A percentile compares a stretch with the other conserved stretches of the same genome.
Conservation (phyloP, 352 stramenopile genomes). For the Globisporangium viniferum region DNA sequence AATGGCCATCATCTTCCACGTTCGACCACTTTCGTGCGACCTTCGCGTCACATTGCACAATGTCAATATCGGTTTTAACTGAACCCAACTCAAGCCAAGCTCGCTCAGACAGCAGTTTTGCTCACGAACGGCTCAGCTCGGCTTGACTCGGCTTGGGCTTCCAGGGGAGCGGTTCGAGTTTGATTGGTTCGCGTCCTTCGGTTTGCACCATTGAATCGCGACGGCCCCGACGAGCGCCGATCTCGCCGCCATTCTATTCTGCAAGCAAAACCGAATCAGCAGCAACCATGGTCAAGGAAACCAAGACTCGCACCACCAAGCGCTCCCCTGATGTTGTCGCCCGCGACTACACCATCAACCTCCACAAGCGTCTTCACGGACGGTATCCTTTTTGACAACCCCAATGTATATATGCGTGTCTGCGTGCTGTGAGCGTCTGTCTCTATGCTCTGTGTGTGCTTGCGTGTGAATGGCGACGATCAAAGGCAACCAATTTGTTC, state of each 20-base stretch:
- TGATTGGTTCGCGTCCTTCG: constrained; percentile 14
- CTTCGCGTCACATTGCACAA: background rate
- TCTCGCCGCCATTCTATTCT: constrained; percentile 8
- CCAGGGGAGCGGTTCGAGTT: background rate
- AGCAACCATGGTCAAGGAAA: constrained; percentile 85
- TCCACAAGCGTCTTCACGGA: constrained; percentile 96
- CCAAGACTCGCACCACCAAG: constrained; percentile 84
- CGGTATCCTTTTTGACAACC: constrained; percentile 79
- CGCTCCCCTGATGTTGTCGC: constrained; percentile 92
- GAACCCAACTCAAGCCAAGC: background rate
- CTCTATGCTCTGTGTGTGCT: background rate
- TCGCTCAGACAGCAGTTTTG: background rate
- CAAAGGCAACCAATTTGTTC: constrained; percentile 22
- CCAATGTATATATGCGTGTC: background rate
- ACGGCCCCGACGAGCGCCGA: constrained; percentile 20
- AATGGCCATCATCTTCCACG: background rate
- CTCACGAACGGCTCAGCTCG: background rate
- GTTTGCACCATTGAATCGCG: constrained; percentile 13
- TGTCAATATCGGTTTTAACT: background rate
- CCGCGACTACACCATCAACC: constrained; percentile 99
- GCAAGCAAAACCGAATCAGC: constrained; percentile 39
- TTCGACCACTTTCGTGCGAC: background rate
- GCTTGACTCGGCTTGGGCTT: too few species aligned
- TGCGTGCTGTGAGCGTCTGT: constrained; percentile 2
- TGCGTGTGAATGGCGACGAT: constrained; percentile 10